These are phyloP conservation scores for Raphanus hybrid DNA, from an alignment of 441 rosid species.

Conservation along the genomic window DNA sequence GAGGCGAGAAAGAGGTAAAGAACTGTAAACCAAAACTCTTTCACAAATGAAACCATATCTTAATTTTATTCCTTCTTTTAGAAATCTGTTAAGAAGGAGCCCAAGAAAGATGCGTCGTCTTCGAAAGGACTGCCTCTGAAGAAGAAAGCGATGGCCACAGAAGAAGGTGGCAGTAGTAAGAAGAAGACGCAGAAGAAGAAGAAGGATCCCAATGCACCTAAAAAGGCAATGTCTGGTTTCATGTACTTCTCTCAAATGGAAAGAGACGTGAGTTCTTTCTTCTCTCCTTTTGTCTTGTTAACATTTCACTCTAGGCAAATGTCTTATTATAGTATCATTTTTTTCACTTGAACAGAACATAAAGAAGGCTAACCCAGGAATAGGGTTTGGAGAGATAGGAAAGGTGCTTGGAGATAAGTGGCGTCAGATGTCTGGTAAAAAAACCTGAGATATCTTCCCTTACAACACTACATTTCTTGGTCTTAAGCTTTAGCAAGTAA, in stretches of 20 bases:
- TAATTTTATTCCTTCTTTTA: constrained; percentile 43
- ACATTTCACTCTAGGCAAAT: not conserved
- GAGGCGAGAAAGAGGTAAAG: constrained; percentile 80
- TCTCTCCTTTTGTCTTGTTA: not conserved
- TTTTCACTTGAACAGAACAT: constrained; percentile 59
- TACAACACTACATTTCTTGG: not conserved
- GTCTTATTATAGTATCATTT: not conserved
- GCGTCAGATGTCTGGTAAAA: constrained; percentile 78
- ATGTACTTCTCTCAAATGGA: constrained; percentile 82
- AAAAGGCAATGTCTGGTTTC: constrained; percentile 81
- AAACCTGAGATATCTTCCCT: not conserved
- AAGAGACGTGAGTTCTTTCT: constrained; percentile 68
- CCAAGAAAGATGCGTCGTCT: constrained; percentile 50
- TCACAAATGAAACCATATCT: not conserved
- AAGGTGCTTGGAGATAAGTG: constrained; percentile 84
- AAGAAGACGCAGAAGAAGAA: constrained; percentile 83
- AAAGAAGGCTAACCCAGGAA: constrained; percentile 78
- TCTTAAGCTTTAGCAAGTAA: constrained; percentile 6
- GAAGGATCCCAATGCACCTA: constrained; percentile 99
- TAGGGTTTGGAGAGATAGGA: constrained; percentile 65
- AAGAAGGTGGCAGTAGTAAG: constrained; percentile 67
- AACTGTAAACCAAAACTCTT: constrained; percentile 2
- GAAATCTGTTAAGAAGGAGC: constrained; percentile 80
- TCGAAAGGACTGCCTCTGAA: constrained; percentile 59
- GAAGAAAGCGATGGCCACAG: constrained; percentile 72